Conservation (phyloP, 2,329 filamentous ascomycete genomes). For the Trichoderma brevicompactum region DNA sequence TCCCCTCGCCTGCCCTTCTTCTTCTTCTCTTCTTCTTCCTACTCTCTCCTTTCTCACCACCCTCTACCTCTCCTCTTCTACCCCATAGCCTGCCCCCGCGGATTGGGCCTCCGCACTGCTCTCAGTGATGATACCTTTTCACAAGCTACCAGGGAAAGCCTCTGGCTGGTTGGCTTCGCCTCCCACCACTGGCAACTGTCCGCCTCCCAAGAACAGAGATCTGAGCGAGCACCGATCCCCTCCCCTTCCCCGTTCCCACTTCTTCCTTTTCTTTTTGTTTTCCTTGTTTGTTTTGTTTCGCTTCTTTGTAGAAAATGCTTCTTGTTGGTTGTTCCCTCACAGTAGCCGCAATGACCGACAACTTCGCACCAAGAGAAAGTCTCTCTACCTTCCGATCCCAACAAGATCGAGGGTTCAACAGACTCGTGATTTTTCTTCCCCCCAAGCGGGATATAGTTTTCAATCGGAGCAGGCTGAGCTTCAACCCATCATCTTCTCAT, state of each 20-base stretch:
- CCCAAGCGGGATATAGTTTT: constrained; percentile 52
- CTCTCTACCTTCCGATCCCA: neutral
- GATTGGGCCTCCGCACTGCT: constrained; percentile 11
- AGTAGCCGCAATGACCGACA: constrained; percentile 47
- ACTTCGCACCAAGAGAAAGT: constrained; percentile 33
- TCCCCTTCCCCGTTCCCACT: neutral
- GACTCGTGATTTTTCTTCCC: constrained; percentile 38
- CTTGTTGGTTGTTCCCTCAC: constrained; percentile 23
- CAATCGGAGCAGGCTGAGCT: constrained; percentile 55
- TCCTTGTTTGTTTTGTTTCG: constrained; percentile 7
- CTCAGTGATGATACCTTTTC: constrained; percentile 24
- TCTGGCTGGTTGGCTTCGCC: neutral
- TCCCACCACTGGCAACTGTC: constrained; percentile 11
- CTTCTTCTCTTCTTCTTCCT: neutral
- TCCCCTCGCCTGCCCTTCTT: neutral
- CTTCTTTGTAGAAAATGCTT: neutral
- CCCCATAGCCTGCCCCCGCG: neutral
- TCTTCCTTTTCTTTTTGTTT: constrained; percentile 1
- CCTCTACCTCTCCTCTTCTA: neutral
- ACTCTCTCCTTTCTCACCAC: neutral
- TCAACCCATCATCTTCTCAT: neutral
- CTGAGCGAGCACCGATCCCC: constrained; percentile 45
- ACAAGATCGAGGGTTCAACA: neutral
- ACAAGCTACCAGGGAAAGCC: neutral
- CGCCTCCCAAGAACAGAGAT: constrained; percentile 52